phyloP scores from a whole-genome alignment of 192 early-diverging fungal genomes.

The Gonapodya prolifera region DNA sequence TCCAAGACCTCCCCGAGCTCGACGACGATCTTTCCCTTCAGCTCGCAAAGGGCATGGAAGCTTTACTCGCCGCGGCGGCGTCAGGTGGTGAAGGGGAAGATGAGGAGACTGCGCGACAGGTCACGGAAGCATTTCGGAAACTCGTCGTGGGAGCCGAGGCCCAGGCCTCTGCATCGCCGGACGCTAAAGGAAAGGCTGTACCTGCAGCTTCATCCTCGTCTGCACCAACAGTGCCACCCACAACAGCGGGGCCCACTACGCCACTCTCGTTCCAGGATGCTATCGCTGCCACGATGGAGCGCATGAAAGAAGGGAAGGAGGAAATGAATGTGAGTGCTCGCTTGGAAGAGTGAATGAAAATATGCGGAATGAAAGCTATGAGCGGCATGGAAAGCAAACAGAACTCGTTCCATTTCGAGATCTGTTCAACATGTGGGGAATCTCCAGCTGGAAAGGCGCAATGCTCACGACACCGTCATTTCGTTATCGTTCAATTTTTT shows the following conservation, averaged over 20 bases:
- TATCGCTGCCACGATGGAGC: not conserved
- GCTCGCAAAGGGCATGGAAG: constrained; percentile 68
- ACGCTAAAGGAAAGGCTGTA: not conserved
- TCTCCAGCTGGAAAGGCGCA: too few species aligned
- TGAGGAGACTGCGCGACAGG: not conserved
- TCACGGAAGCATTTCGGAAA: not conserved
- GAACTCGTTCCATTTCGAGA: too few species aligned
- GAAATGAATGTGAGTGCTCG: not conserved
- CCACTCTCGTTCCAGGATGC: not conserved
- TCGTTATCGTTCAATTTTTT: too few species aligned
- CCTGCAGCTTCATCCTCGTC: not conserved
- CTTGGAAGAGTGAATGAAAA: not conserved
- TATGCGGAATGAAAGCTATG: too few species aligned
- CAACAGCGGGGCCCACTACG: not conserved
- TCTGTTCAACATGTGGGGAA: too few species aligned
- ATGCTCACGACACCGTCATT: too few species aligned
- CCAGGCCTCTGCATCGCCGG: not conserved
- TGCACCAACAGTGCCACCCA: not conserved
- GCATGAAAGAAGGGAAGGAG: not conserved
- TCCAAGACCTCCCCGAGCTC: constrained; percentile 13
- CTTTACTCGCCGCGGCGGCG: not conserved
- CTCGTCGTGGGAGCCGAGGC: not conserved
- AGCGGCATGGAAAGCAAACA: too few species aligned
- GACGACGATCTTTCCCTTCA: constrained; percentile 65
- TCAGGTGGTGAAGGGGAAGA: not conserved